Base-by-base conservation (phyloP, 345 rosid genomes). In the Citrus hindsii region DNA sequence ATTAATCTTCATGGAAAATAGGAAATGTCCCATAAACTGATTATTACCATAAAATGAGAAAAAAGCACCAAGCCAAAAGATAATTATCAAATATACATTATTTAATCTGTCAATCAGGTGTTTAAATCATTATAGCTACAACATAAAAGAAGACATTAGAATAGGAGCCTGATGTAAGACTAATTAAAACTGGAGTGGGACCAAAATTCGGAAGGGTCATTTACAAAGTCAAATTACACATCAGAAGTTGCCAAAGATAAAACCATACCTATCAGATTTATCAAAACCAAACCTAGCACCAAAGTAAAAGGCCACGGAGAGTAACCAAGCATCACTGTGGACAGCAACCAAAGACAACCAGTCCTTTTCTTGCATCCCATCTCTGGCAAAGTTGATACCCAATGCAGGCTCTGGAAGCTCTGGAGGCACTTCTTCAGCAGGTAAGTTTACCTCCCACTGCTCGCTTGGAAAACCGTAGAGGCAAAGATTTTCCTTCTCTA, bases 361-460 rank as follows among this genome's bases (percentile, higher is more conserved):
- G 76, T 89, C 92, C 79, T 87, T 89, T 73, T 87, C 88, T 85
- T 85, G 90, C 92, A 89, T 89, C 80, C 92, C 90, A 76, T 89
- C 92, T 78, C 92, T 85, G 62, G 90, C 90, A 71, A 89, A 89
- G 80, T 89, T 89, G 69, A 89, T 89, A 69, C 92, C 90, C 2
- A 89, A 75, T 48, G 90, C 89, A 62, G 92, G 92, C 83, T 89
- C 92, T 0, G 92, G 92, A 73, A 89, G 88, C 84, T 89, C 92
- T 14, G 92, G 88, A 68, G 92, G 92, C 69, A 88, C 92, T 77
- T 88, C 91, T 86, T 88, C 91, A 25, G 92, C 92, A 67, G 92
- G 92, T 67, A 89, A 87, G 68, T 79, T 85, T 40, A 89, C 92
- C 83, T 89, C 90, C 92, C 92, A 87, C 81, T 87, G 87, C 85